Conservation (phyloP, 306 rosid genomes). For the Lablab purpureus region DNA sequence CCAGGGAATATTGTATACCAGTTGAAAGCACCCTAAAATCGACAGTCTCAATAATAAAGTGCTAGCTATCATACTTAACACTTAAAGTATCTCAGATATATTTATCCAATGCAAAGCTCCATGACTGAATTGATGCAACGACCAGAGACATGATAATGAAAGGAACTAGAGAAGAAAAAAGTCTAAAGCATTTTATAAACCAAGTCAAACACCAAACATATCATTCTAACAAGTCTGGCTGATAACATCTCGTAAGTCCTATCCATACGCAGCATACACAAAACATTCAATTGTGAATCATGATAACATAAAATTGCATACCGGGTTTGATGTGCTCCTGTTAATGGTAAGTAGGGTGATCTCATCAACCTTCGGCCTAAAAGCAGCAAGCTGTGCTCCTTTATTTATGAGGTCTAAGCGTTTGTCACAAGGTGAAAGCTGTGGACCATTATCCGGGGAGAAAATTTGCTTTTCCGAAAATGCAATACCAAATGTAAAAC, state of each 20-base stretch:
- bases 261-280: not conserved
- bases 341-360: slow-evolving; percentile 71
- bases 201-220: slow-evolving; percentile 10
- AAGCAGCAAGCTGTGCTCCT: slow-evolving; percentile 63
- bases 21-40: not conserved
- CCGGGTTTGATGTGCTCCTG: slow-evolving; percentile 50
- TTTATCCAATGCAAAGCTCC: slow-evolving; percentile 2
- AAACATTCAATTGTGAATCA: not conserved
- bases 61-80: not conserved
- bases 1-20: not conserved
- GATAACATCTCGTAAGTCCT: not conserved
- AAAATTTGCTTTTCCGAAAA: slow-evolving; percentile 65
- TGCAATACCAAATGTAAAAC: slow-evolving; percentile 82
- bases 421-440: slow-evolving; percentile 87
- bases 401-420: slow-evolving; percentile 58
- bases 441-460: slow-evolving; percentile 60
- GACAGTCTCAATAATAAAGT: not conserved
- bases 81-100: not conserved
- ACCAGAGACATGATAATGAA: not conserved
- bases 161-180: slow-evolving; percentile 5
- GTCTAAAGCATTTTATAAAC: not conserved
- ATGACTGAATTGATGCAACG: not conserved
- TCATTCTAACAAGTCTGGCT: not conserved
- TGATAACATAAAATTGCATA: slow-evolving; percentile 35
- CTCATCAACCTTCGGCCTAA: slow-evolving; percentile 84